Conservation (phyloP, 352 stramenopile genomes). For the Phytophthora boehmeriae region DNA sequence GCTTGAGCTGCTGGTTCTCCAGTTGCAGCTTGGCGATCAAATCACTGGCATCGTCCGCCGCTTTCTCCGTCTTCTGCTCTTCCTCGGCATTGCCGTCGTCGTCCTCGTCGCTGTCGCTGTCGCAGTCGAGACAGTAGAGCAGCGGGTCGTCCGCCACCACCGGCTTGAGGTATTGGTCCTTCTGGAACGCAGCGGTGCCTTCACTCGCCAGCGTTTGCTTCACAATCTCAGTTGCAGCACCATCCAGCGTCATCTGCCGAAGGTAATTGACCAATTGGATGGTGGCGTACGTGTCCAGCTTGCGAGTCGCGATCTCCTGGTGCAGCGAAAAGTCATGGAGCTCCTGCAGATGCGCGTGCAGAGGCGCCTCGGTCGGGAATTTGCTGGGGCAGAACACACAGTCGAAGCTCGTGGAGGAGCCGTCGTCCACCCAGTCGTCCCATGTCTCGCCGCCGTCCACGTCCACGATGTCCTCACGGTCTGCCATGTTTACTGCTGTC, state of each 20-base stretch:
- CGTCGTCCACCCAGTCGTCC: slow-evolving; percentile 88
- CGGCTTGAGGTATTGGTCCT: slow-evolving; percentile 78
- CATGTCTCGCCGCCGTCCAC: slow-evolving; percentile 64
- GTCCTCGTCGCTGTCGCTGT: slow-evolving; percentile 57
- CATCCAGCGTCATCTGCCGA: slow-evolving; percentile 51
- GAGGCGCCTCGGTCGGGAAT: slow-evolving; percentile 46
- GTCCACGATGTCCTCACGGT: slow-evolving; percentile 23
- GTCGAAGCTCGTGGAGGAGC: slow-evolving; percentile 46
- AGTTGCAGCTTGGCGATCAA: slow-evolving; percentile 51
- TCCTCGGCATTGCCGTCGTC: slow-evolving; percentile 37
- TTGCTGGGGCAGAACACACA: slow-evolving; percentile 76
- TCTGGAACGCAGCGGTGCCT: slow-evolving; percentile 55
- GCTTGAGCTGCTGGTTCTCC: slow-evolving; percentile 79
- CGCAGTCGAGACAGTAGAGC: slow-evolving; percentile 81
- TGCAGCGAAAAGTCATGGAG: slow-evolving; percentile 70
- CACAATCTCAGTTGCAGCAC: slow-evolving; percentile 41
- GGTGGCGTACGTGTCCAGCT: slow-evolving; percentile 79
- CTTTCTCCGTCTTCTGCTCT: slow-evolving; percentile 43
- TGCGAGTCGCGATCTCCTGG: slow-evolving; percentile 48
- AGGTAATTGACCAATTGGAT: slow-evolving; percentile 86
- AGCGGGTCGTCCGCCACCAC: slow-evolving; percentile 80
- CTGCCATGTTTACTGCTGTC: slow-evolving; percentile 11
- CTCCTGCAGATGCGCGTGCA: slow-evolving; percentile 65
- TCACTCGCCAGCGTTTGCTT: slow-evolving; percentile 51
- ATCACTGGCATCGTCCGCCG: slow-evolving; percentile 19